phyloP scores from a whole-genome alignment of 805 yeast species.

The Kregervanrija pseudodelftensis region DNA sequence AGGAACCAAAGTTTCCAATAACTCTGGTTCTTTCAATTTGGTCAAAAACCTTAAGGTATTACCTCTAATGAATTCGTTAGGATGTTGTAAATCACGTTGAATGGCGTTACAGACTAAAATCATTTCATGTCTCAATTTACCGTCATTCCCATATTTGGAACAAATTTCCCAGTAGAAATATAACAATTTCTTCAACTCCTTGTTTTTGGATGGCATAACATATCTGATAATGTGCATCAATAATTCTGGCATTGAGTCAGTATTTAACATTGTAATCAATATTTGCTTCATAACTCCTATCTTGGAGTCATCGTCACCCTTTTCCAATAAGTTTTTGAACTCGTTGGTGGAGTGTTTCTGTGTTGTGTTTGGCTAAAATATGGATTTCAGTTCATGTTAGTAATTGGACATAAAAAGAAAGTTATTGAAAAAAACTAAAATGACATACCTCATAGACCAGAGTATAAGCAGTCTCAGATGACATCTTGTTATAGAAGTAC shows the following conservation, averaged over 20 bases:
- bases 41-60: conserved; percentile 87
- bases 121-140: conserved; percentile 96
- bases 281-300: conserved; percentile 86
- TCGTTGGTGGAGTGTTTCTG: conserved; percentile 60
- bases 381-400: background rate
- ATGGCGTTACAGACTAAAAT: conserved; percentile 96
- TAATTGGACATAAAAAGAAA: conserved; percentile 5
- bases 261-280: conserved; percentile 80
- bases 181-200: conserved; percentile 83
- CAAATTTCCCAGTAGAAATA: conserved; percentile 98
- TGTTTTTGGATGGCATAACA: conserved; percentile 92
- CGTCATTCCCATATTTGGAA: conserved; percentile 80
- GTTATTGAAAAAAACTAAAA: background rate
- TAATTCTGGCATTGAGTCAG: conserved; percentile 86
- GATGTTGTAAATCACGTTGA: conserved; percentile 95
- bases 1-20: conserved; percentile 92
- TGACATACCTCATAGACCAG: conserved; percentile 56
- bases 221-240: conserved; percentile 96
- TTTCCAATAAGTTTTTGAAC: conserved; percentile 72
- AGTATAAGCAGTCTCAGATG: conserved; percentile 52
- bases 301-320: conserved; percentile 82
- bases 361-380: conserved; percentile 48
- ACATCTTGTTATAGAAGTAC: conserved; percentile 12
- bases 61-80: conserved; percentile 95
- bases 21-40: conserved; percentile 86